phyloP scores from a whole-genome alignment of 2,329 filamentous ascomycete species.

The Thelonectria discophora region DNA sequence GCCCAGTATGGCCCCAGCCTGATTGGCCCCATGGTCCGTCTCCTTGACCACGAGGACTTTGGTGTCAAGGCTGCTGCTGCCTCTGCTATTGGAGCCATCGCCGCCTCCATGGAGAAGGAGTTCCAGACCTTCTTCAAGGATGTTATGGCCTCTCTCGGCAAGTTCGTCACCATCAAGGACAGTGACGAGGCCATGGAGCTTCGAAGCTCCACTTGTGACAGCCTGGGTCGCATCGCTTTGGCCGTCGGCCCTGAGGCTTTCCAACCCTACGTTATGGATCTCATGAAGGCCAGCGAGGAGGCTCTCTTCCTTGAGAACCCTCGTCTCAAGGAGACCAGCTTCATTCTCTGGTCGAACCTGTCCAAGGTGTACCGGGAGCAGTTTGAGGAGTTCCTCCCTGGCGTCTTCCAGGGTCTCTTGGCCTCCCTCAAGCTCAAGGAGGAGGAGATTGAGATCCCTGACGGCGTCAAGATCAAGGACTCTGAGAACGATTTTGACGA shows the following conservation, averaged over 20 bases:
- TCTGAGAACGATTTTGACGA: constrained; percentile 62
- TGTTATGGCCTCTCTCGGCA: constrained; percentile 88
- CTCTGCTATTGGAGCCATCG: constrained; percentile 89
- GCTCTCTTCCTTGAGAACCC: constrained; percentile 88
- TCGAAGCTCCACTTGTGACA: constrained; percentile 88
- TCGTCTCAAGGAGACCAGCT: constrained; percentile 92
- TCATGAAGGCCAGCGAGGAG: constrained; percentile 94
- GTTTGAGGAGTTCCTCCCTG: constrained; percentile 79
- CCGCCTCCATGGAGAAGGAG: constrained; percentile 80
- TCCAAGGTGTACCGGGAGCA: constrained; percentile 92
- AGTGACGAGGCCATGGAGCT: constrained; percentile 90
- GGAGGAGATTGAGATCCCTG: constrained; percentile 83
- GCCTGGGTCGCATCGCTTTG: constrained; percentile 90
- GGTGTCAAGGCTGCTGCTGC: constrained; percentile 91
- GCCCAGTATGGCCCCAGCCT: constrained; percentile 83
- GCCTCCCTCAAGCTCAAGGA: constrained; percentile 88
- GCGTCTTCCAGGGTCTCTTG: constrained; percentile 82
- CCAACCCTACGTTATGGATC: constrained; percentile 87
- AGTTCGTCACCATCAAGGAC: constrained; percentile 86
- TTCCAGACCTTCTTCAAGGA: constrained; percentile 93
- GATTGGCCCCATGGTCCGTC: constrained; percentile 82
- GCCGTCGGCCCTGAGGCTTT: constrained; percentile 88
- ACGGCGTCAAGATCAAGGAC: constrained; percentile 78
- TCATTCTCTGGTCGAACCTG: constrained; percentile 95
- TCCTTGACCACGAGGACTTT: constrained; percentile 85